A percentile compares a stretch with the other conserved stretches of the same genome.
These are phyloP conservation scores for Akanthomyces lecanii DNA, from an alignment of 2,329 filamentous ascomycete species.

Conservation along the genomic window DNA sequence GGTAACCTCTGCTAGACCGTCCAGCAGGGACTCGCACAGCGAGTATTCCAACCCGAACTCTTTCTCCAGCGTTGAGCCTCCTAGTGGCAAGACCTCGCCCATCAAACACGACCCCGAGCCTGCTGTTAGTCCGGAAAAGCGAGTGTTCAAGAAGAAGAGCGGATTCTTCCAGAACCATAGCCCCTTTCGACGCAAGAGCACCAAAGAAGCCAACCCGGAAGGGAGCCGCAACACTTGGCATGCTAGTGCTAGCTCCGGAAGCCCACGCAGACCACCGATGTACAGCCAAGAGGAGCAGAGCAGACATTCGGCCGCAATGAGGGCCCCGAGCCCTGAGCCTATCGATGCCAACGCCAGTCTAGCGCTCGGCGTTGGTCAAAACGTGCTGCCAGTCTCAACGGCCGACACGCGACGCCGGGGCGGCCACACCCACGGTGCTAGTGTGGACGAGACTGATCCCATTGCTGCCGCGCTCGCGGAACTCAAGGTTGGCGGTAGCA, in stretches of 20 bases:
- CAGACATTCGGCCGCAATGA: constrained; percentile 27
- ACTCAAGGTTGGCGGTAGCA: constrained; percentile 73
- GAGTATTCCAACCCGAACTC: constrained; percentile 88
- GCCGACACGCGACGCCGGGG: constrained; percentile 55
- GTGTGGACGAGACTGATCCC: constrained; percentile 68
- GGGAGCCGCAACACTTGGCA: constrained; percentile 59
- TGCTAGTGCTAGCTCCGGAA: constrained; percentile 30
- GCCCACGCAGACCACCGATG: constrained; percentile 36
- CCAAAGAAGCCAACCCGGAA: constrained; percentile 56
- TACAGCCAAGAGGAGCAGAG: constrained; percentile 35
- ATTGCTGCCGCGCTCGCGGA: constrained; percentile 91
- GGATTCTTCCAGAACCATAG: constrained; percentile 92
- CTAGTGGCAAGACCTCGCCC: constrained; percentile 70
- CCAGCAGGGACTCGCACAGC: constrained; percentile 83
- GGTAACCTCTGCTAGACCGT: constrained; percentile 62
- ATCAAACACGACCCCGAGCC: constrained; percentile 57
- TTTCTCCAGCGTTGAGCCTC: constrained; percentile 77
- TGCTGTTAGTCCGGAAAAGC: constrained; percentile 56
- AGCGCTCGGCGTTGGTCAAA: constrained; percentile 90
- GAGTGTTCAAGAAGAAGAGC: constrained; percentile 66
- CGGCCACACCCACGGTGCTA: constrained; percentile 31
- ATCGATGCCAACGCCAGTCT: constrained; percentile 90
- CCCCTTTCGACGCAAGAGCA: constrained; percentile 90
- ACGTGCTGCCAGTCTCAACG: constrained; percentile 88
- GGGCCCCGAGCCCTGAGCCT: constrained; percentile 67